Conservation (phyloP, 495 filamentous ascomycete species). For the Letharia lupina region DNA sequence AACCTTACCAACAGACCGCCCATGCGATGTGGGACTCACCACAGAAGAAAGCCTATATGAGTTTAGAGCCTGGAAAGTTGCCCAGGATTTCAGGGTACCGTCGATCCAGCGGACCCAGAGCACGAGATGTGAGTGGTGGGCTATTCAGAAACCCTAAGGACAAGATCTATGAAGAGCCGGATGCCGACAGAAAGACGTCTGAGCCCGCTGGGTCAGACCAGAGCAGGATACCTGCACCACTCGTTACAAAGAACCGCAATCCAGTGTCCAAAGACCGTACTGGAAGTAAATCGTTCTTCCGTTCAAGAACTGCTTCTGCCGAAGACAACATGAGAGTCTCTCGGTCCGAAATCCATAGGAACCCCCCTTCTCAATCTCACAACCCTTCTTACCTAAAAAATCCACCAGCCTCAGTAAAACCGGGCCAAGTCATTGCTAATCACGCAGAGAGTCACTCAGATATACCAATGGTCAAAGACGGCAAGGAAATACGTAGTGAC, state of each 20-base stretch:
- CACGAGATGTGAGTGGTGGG: slow-evolving; percentile 35
- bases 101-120: slow-evolving; percentile 28
- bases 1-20: background rate
- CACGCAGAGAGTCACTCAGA: slow-evolving; percentile 24
- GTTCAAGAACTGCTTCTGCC: slow-evolving; percentile 39
- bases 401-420: slow-evolving; percentile 32
- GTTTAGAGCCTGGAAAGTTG: slow-evolving; percentile 13
- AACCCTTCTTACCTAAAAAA: slow-evolving; percentile 68
- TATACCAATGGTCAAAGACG: slow-evolving; percentile 51
- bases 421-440: slow-evolving; percentile 14
- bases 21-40: slow-evolving; percentile 27
- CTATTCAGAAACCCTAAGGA: slow-evolving; percentile 56
- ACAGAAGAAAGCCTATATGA: slow-evolving; percentile 30
- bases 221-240: slow-evolving; percentile 43
- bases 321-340: slow-evolving; percentile 47
- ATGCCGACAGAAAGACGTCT: slow-evolving; percentile 24
- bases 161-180: slow-evolving; percentile 83
- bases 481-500: slow-evolving; percentile 71
- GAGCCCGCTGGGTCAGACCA: slow-evolving; percentile 29
- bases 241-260: slow-evolving; percentile 47
- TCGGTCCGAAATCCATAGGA: slow-evolving; percentile 65
- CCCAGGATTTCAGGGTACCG: slow-evolving; percentile 19
- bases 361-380: slow-evolving; percentile 66
- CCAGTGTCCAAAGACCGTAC: slow-evolving; percentile 45
- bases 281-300: slow-evolving; percentile 30